Base-by-base conservation (phyloP, 306 rosid species). In the Boehmeria nivea region DNA sequence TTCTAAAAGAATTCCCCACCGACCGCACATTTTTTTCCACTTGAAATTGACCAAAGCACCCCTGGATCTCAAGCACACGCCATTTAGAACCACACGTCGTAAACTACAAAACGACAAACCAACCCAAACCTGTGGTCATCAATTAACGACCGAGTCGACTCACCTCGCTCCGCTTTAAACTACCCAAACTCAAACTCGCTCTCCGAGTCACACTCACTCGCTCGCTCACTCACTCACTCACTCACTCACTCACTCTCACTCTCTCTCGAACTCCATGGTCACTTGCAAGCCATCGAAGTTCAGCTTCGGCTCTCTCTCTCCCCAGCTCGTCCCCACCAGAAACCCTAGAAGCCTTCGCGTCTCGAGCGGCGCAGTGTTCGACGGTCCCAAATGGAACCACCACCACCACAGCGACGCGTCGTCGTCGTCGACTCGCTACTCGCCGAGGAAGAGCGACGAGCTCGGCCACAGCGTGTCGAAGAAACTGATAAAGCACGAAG, bases 271-370 rank as follows among this genome's bases (percentile, higher is more conserved):
- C 46, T 13, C 69, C 70, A 82, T 88, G 86, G 66, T 80, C 71
- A 64, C 75, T 57, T 80, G 70, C 85, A 67, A 70, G 68, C 65
- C 75, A 68, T 78, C 77, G 36, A 62, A 45, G 33, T 46, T 72
- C 61, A 72, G 44, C 64, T 46, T 66, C 43, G 72, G 66, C 57
- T 4, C 77, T 56, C 72, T 37, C 33, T 68, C 78, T 31, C 58
- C 56, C 1, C 63, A 47, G 24, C 25, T 64, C 61, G 39, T 46
- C 0, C 23, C 71, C 58, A 65, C 53, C 31, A 6, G 73, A 19
- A 36, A 58, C 51, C 61, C 80, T 6, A 59, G 54, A 9, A 61
- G 70, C 57, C 23, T 46, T 2, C 69, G 43, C 12, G 51, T 48
- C 42, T 42, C 49, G n/a, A 40, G 10, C 10, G 8, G 45, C 45